Evolutionary conservation across 805 yeast genomes (phyloP).

Genomic region (Candida xyloterini): DNA sequence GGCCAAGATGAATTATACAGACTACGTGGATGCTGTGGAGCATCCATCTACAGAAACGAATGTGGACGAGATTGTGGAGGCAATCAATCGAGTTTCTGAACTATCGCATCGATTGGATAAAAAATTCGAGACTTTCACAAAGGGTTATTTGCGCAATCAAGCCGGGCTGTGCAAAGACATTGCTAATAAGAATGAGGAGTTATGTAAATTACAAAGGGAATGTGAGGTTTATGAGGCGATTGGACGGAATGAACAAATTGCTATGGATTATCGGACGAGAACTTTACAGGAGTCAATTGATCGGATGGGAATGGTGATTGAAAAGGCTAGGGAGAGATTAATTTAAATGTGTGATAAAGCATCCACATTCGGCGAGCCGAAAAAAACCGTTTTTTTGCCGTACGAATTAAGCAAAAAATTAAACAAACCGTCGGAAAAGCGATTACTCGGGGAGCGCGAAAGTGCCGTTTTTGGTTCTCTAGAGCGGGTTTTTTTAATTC

Average conservation of each 20-base stretch:
- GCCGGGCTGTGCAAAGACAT: slow-evolving; percentile 7
- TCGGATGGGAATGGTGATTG: slow-evolving; percentile 9
- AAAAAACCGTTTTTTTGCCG: slow-evolving; percentile 1
- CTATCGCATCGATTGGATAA: slow-evolving; percentile 32
- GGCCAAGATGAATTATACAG: slow-evolving; percentile 1
- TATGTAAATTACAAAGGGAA: slow-evolving; percentile 14
- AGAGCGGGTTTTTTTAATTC: slow-evolving; percentile 1
- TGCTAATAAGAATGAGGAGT: slow-evolving; percentile 4
- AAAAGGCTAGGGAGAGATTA: slow-evolving; percentile 7
- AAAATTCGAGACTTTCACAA: slow-evolving; percentile 27
- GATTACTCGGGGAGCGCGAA: neutral
- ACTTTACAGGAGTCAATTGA: slow-evolving; percentile 14
- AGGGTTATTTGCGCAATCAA: slow-evolving; percentile 35
- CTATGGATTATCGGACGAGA: slow-evolving; percentile 9
- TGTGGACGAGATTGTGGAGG: slow-evolving; percentile 10
- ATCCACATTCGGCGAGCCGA: neutral
- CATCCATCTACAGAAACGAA: slow-evolving; percentile 15
- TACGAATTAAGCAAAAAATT: neutral
- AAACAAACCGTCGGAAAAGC: neutral
- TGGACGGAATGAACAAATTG: slow-evolving; percentile 8
- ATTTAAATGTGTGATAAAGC: neutral
- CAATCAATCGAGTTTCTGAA: slow-evolving; percentile 14
- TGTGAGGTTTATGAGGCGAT: slow-evolving; percentile 9
- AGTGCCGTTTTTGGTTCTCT: neutral
- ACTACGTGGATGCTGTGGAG: slow-evolving; percentile 10